Conservation (phyloP, 306 rosid genomes). For the Lathyrus tuberosus region DNA sequence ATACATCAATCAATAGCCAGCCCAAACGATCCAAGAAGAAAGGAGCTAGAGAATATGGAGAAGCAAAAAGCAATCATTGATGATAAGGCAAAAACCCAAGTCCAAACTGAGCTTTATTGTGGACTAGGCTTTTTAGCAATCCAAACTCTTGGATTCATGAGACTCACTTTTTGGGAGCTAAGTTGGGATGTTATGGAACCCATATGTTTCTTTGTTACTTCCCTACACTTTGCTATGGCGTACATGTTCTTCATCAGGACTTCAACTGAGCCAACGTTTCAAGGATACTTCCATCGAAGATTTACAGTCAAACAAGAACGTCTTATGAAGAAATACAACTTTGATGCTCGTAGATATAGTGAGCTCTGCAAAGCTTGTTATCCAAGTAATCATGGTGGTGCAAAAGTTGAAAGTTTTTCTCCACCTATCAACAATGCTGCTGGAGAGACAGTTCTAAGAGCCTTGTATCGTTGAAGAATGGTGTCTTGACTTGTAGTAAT, state of each 20-base stretch:
- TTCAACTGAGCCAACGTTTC: conserved; percentile 71
- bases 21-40: conserved; percentile 63
- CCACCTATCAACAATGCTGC: neutral
- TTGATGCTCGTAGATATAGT: conserved; percentile 54
- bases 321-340: conserved; percentile 58
- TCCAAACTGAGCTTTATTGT: conserved; percentile 56
- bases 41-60: conserved; percentile 60
- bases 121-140: conserved; percentile 61
- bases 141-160: conserved; percentile 72
- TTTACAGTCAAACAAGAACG: conserved; percentile 56
- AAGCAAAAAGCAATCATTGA: conserved; percentile 56
- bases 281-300: conserved; percentile 64
- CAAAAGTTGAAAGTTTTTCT: conserved; percentile 22
- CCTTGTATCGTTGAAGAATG: conserved; percentile 27
- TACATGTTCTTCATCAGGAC: conserved; percentile 72
- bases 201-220: conserved; percentile 76
- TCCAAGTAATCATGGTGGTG: conserved; percentile 36
- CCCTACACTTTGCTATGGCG: conserved; percentile 56
- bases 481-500: neutral
- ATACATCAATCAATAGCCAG: conserved; percentile 51
- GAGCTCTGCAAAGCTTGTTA: conserved; percentile 55
- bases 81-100: conserved; percentile 58
- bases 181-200: conserved; percentile 99
- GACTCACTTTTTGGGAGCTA: conserved; percentile 93
- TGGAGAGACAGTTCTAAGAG: conserved; percentile 21